A percentile compares a stretch with the other conserved stretches of the same genome.
phyloP scores from a whole-genome alignment of 2,329 filamentous ascomycete species.

The Neurospora crassa region DNA sequence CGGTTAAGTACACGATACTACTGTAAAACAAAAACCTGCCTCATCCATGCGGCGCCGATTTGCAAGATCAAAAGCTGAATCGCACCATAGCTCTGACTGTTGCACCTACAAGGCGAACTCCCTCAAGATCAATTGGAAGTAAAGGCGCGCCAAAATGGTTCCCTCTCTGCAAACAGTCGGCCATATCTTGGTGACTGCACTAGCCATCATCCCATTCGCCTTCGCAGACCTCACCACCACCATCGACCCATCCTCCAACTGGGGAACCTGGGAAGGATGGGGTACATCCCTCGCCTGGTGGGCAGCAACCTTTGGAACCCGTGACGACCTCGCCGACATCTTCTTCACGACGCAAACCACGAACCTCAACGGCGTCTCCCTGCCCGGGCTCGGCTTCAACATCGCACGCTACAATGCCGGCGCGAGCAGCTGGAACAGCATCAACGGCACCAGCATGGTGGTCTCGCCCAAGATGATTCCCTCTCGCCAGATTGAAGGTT shows the following conservation, averaged over 20 bases:
- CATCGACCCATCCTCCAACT: constrained; percentile 24
- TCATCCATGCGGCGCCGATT: not conserved
- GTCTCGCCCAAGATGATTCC: constrained; percentile 27
- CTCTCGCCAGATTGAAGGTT: constrained; percentile 30
- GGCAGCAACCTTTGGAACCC: constrained; percentile 30
- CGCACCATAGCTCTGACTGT: not conserved
- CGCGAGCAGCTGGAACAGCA: constrained; percentile 27
- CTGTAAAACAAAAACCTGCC: not conserved
- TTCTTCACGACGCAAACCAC: constrained; percentile 29
- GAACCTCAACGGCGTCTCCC: constrained; percentile 18
- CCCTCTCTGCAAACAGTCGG: not conserved
- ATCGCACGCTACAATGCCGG: constrained; percentile 35
- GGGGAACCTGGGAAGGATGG: constrained; percentile 35
- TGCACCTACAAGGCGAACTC: not conserved
- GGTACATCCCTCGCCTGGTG: constrained; percentile 35
- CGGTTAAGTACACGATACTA: not conserved
- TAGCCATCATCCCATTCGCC: not conserved
- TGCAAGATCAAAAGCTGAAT: not conserved
- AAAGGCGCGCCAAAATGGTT: not conserved
- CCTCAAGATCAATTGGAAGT: not conserved
- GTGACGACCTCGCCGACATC: constrained; percentile 30
- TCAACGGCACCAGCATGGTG: constrained; percentile 25
- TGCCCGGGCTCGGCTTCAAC: constrained; percentile 32
- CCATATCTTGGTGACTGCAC: not conserved
- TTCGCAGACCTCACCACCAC: constrained; percentile 23